Percentiles rank a stretch among this genome's conserved stretches.
phyloP scores from a whole-genome alignment of 805 yeast genomes.

The Scheffersomyces coipomensis region DNA sequence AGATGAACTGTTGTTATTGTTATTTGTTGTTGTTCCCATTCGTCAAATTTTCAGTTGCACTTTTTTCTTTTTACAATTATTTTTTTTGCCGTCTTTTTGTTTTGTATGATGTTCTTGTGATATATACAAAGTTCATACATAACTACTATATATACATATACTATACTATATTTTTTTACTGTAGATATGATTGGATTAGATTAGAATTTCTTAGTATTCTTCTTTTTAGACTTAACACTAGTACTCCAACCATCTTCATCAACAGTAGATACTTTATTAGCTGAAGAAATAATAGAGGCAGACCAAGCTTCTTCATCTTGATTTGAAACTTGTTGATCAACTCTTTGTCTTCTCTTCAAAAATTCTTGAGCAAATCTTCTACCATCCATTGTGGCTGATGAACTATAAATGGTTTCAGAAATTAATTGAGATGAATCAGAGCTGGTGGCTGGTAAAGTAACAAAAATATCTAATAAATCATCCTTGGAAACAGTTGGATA shows the following conservation, averaged over 20 bases:
- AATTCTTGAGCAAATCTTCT: constrained; percentile 92
- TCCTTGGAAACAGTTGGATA: constrained; percentile 74
- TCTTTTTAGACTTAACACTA: constrained; percentile 37
- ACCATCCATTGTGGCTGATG: constrained; percentile 90
- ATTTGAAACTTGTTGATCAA: constrained; percentile 52
- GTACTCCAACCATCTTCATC: constrained; percentile 51
- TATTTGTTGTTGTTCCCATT: no score
- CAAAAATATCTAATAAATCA: constrained; percentile 75
- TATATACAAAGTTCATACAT: no score
- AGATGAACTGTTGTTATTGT: no score
- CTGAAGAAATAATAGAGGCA: constrained; percentile 56
- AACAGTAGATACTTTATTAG: constrained; percentile 34
- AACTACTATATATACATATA: no score
- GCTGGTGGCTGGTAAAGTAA: constrained; percentile 71
- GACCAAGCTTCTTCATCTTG: constrained; percentile 62
- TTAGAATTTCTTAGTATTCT: constrained; percentile 15
- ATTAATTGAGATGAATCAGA: constrained; percentile 79
- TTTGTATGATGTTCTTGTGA: no score
- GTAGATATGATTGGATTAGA: no score
- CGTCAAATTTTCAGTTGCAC: no score
- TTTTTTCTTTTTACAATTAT: no score
- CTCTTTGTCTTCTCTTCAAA: constrained; percentile 68
- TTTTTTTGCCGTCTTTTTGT: no score
- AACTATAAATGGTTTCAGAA: constrained; percentile 87
- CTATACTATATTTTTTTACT: no score